Conservation (phyloP, 202 grass and related monocot species). For the Eragrostis tef region DNA sequence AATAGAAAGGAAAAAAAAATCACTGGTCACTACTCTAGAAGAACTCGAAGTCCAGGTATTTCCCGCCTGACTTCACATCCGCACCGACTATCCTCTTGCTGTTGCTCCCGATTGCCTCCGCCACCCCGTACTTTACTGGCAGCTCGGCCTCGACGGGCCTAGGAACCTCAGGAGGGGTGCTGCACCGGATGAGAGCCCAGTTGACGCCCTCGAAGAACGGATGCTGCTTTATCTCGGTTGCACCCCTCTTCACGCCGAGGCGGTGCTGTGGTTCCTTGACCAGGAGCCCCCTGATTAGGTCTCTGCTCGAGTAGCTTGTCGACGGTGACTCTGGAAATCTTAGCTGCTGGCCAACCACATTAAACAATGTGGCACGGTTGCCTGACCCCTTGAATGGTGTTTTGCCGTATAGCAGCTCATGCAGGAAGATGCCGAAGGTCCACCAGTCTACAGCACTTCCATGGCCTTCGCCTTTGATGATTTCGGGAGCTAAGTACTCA, state of each 20-base stretch:
- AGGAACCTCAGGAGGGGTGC: slow-evolving; percentile 86
- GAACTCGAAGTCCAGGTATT: slow-evolving; percentile 98
- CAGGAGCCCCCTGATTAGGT: slow-evolving; percentile 88
- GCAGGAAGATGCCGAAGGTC: slow-evolving; percentile 95
- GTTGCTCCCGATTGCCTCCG: slow-evolving; percentile 52
- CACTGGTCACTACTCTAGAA: slow-evolving; percentile 59
- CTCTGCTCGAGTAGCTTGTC: slow-evolving; percentile 79
- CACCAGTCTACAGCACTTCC: slow-evolving; percentile 98
- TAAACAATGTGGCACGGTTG: slow-evolving; percentile 92
- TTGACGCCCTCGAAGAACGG: slow-evolving; percentile 95
- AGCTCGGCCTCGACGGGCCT: slow-evolving; percentile 71
- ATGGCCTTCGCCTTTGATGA: slow-evolving; percentile 96
- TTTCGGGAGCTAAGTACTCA: slow-evolving; percentile 88
- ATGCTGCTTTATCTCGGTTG: slow-evolving; percentile 96
- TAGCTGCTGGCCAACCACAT: slow-evolving; percentile 95
- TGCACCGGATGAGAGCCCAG: slow-evolving; percentile 97
- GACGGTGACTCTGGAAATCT: slow-evolving; percentile 84
- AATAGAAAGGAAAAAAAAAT: slow-evolving; percentile 6
- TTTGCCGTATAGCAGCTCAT: slow-evolving; percentile 81
- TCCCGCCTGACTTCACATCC: slow-evolving; percentile 66
- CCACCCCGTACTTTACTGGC: slow-evolving; percentile 59
- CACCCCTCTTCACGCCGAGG: slow-evolving; percentile 88
- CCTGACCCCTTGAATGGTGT: slow-evolving; percentile 97
- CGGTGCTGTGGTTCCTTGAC: slow-evolving; percentile 93
- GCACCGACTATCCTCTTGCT: slow-evolving; percentile 55